Conservation (phyloP, 176 grass and related monocot species). For the Triticum aestivum region DNA sequence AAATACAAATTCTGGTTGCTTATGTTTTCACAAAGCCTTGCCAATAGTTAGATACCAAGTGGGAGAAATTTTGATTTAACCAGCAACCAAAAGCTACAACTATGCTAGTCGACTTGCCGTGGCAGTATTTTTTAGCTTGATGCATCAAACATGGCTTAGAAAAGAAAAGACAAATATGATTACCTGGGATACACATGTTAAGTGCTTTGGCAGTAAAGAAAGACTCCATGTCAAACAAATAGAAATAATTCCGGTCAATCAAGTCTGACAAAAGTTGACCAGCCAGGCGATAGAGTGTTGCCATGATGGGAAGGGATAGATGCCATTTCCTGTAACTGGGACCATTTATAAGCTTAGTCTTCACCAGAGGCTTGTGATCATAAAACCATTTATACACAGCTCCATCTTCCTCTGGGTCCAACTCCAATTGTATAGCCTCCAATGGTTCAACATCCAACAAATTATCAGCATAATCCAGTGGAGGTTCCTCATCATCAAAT, state of each 20-base stretch:
- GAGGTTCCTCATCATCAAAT: constrained; percentile 98
- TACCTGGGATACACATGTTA: constrained; percentile 99
- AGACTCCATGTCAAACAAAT: constrained; percentile 96
- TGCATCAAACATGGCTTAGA: background rate
- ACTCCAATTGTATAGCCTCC: constrained; percentile 90
- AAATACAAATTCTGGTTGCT: background rate
- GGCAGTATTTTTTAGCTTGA: background rate
- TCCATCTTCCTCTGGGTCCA: constrained; percentile 91
- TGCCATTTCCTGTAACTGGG: constrained; percentile 97
- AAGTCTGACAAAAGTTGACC: constrained; percentile 94
- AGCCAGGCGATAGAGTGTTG: constrained; percentile 88
- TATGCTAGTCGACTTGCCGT: background rate
- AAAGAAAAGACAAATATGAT: constrained; percentile 11
- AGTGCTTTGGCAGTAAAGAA: constrained; percentile 99
- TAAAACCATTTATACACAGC: constrained; percentile 98
- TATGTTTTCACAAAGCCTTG: background rate
- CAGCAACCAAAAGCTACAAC: background rate
- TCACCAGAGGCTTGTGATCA: constrained; percentile 98
- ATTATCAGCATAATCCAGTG: constrained; percentile 98
- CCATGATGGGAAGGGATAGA: constrained; percentile 96
- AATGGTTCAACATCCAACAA: constrained; percentile 93
- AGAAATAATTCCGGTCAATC: constrained; percentile 91
- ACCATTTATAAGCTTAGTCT: constrained; percentile 95
- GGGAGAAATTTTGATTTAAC: constrained; percentile 1
- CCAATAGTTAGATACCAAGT: background rate